Percentiles rank a stretch among this genome's conserved stretches.
These are phyloP conservation scores for Trichosporon sp. DNA, from an alignment of 1,284 basidiomycete species.

Conservation along the genomic window DNA sequence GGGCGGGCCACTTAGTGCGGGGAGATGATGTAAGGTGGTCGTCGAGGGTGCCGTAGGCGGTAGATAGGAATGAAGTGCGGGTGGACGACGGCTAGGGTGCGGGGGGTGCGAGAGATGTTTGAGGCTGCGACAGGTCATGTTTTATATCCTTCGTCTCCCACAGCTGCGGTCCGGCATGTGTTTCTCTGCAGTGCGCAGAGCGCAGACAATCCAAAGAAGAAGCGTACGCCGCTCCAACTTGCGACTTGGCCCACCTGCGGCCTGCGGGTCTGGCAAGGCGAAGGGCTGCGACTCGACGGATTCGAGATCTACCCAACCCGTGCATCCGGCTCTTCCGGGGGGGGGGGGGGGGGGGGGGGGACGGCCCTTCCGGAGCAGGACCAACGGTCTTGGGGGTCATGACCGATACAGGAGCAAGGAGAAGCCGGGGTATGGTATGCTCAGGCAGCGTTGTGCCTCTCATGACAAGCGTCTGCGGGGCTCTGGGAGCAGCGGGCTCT, in stretches of 20 bases:
- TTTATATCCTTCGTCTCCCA: neutral
- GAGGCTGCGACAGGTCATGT: neutral
- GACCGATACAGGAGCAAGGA: neutral
- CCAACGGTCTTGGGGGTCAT: neutral
- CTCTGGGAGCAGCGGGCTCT: conserved; percentile 9
- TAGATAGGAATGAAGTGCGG: neutral
- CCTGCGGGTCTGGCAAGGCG: neutral
- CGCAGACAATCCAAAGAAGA: neutral
- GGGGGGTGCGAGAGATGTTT: conserved; percentile 7
- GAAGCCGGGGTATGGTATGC: neutral
- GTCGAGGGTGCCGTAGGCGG: neutral
- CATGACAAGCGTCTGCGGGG: conserved; percentile 4
- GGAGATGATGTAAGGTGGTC: conserved; percentile 7
- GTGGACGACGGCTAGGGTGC: neutral
- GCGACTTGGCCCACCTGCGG: neutral
- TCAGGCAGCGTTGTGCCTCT: neutral
- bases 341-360: no score
- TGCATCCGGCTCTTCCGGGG: no score
- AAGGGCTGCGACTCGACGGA: neutral
- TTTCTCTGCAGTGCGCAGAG: neutral
- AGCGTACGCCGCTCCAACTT: neutral
- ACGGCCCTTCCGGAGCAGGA: no score
- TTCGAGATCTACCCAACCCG: neutral
- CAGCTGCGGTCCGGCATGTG: neutral
- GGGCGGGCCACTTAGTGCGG: conserved; percentile 4